Conservation (phyloP, 75 land plant species). For the Selaginella moellendorffii region DNA sequence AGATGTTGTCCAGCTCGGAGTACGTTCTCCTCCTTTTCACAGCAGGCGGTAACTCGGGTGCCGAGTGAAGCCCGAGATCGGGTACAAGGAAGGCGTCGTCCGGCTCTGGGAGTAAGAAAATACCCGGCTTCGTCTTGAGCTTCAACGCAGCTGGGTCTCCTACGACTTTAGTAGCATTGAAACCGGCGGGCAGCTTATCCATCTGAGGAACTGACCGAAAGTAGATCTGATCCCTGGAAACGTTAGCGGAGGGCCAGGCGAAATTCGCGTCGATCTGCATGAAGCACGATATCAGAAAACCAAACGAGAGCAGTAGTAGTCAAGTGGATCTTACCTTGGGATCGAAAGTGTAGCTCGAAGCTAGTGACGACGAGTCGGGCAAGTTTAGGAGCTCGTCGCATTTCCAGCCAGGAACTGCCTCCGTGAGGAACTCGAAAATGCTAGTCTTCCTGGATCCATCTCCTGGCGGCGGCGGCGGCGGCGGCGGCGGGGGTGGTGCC, state of each 20-base stretch:
- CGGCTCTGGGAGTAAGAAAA: conserved; percentile 10
- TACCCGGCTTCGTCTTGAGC: too few species aligned
- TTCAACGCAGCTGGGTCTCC: too few species aligned
- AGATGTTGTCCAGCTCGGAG: conserved; percentile 9
- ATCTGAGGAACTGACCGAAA: background rate
- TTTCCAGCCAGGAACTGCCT: conserved; percentile 31
- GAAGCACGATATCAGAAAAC: too few species aligned
- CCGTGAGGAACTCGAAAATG: conserved; percentile 16
- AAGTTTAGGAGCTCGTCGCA: conserved; percentile 45
- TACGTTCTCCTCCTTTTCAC: conserved; percentile 9
- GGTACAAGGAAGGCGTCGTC: conserved; percentile 20
- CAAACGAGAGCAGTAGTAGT: too few species aligned
- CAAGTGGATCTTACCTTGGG: too few species aligned
- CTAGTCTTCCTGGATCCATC: conserved; percentile 12
- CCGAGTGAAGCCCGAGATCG: conserved; percentile 14
- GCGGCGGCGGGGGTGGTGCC: background rate
- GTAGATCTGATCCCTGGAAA: background rate
- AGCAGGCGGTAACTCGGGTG: conserved; percentile 10
- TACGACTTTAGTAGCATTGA: too few species aligned
- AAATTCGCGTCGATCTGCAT: background rate
- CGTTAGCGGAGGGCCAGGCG: background rate
- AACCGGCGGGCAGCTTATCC: too few species aligned
- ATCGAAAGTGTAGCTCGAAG: too few species aligned
- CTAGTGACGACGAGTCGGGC: conserved; percentile 19
- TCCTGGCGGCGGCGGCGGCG: too few species aligned